phyloP scores from a whole-genome alignment of 2,329 filamentous ascomycete genomes.

The Cephalotrichum gorgonifer region DNA sequence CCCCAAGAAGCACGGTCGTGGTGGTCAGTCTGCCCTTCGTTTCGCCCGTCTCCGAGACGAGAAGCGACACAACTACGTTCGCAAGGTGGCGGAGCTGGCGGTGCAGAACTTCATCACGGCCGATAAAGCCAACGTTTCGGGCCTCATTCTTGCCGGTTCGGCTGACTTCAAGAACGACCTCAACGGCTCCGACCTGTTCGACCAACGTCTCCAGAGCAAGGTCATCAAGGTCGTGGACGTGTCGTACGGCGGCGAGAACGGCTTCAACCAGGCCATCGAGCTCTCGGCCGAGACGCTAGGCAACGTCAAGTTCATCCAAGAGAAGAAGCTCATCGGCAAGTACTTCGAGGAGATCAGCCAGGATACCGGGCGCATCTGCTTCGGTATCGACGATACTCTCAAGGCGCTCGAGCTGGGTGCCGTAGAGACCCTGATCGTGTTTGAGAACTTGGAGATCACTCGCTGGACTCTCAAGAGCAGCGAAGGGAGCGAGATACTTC shows the following conservation, averaged over 20 bases:
- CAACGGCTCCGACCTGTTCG: conserved; percentile 95
- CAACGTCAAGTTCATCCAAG: conserved; percentile 99
- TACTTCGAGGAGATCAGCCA: conserved; percentile 99
- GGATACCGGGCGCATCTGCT: conserved; percentile 93
- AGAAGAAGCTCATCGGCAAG: conserved; percentile 98
- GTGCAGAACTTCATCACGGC: conserved; percentile 98
- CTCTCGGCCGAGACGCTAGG: conserved; percentile 87
- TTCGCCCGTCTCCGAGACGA: conserved; percentile 98
- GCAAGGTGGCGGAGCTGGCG: conserved; percentile 94
- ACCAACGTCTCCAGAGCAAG: conserved; percentile 80
- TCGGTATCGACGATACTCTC: conserved; percentile 94
- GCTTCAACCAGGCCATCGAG: conserved; percentile 99
- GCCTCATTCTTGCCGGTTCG: conserved; percentile 88
- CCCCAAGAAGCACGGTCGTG: conserved; percentile 99
- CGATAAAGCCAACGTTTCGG: conserved; percentile 97
- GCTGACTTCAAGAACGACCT: conserved; percentile 99
- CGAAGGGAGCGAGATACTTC: conserved; percentile 57
- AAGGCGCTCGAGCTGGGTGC: conserved; percentile 95
- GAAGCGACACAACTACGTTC: conserved; percentile 99
- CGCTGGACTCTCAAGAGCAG: conserved; percentile 83
- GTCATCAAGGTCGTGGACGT: conserved; percentile 99
- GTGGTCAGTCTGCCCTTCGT: conserved; percentile 98
- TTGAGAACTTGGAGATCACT: conserved; percentile 91
- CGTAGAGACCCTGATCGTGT: conserved; percentile 89
- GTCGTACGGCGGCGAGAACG: conserved; percentile 97